Base-by-base conservation (phyloP, 768 basidiomycete species). In the Mrakia gelida region DNA sequence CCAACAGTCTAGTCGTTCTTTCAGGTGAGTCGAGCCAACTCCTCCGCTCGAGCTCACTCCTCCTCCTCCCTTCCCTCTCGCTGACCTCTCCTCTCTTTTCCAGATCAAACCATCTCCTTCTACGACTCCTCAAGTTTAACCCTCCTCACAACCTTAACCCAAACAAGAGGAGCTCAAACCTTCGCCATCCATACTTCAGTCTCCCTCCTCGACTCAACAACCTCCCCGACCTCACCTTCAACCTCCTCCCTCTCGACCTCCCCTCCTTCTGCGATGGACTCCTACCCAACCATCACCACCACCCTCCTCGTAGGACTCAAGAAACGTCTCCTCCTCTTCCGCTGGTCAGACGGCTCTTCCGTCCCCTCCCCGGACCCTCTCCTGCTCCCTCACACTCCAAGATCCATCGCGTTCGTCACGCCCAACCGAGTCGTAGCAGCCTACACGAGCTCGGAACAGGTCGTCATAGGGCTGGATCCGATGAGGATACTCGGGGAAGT, bases 341-440 rank as follows among this genome's bases (percentile, higher is more conserved):
- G 43, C 34, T 76, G 63, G 74, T 41, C 54, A 13, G 73, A 80
- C n/a, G 75, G 70, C 21, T 43, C 68, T 41, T 62, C 54, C 1
- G 30, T 45, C 18, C 65, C 30, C 38, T 61, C 52, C 13, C 63
- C 76, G 49, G 26, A 68, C 34, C 68, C 21, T 63, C 30, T 45
- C 30, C 81, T 87, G 0, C 86, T 98, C 5, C 92, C 95, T 18
- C 96, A 98, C 83, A 94, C 95, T 13, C 91, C 97, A n/a, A 89
- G 97, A 59, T 87, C 88, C 0, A 90, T 97, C 71, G 86, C 90
- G 3, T 95, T 98, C 83, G 84, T 93, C 71, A 86, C 89, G 79
- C 81, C 88, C 8, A 87, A 89, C 34, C 86, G 86, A 1, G 86
- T 88, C 13, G 91, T 91, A 80, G 89, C 95, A 80, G 92, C 91